Percentiles rank a stretch among this genome's conserved stretches.
Evolutionary conservation across 1,284 basidiomycete genomes (phyloP).

Genomic region (Ustilago xerochloae): DNA sequence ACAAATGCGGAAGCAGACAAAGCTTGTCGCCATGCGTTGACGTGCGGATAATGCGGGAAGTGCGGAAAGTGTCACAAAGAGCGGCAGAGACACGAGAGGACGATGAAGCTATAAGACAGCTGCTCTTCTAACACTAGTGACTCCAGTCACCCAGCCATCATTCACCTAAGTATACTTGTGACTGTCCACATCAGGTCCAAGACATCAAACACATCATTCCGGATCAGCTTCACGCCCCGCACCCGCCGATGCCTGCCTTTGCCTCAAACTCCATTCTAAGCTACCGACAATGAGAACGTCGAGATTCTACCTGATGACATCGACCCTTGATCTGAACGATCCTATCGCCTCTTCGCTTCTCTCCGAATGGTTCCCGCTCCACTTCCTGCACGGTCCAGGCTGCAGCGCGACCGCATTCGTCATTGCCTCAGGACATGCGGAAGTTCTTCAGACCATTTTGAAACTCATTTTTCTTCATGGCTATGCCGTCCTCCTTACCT

Average conservation of each 20-base stretch:
- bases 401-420: not conserved
- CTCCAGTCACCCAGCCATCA: too few relatives aligned
- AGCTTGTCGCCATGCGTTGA: not conserved
- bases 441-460: slow-evolving; percentile 9
- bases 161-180: too few relatives aligned
- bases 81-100: too few relatives aligned
- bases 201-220: too few relatives aligned
- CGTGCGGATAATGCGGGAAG: not conserved
- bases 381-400: not conserved
- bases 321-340: not conserved
- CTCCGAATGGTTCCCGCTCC: slow-evolving; percentile 13
- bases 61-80: not conserved
- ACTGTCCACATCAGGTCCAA: too few relatives aligned
- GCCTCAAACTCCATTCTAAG: not conserved
- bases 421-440: not conserved
- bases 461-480: slow-evolving; percentile 6
- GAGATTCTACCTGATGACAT: slow-evolving; percentile 9
- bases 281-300: not conserved
- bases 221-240: too few relatives aligned
- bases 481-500: not conserved
- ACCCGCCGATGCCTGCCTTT: too few relatives aligned
- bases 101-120: too few relatives aligned
- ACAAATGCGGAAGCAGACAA: not conserved
- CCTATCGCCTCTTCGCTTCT: not conserved
- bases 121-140: too few relatives aligned